Evolutionary conservation across 1,139 yeast species (phyloP).

Genomic region (Eremothecium sinecaudum): DNA sequence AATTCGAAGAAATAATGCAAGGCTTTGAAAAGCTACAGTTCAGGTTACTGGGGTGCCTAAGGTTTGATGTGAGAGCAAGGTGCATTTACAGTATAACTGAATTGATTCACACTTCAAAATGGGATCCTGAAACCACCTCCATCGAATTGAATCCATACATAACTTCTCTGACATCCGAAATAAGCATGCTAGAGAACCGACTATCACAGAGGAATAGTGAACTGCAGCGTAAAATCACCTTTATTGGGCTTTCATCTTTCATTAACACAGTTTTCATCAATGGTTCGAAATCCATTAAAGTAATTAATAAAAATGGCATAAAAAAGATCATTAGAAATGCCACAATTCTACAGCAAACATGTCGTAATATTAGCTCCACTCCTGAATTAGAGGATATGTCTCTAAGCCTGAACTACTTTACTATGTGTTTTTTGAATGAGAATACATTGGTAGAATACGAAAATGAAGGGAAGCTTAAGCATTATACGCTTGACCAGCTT

Average conservation of each 20-base stretch:
- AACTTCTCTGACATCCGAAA: conserved; percentile 27
- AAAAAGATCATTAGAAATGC: conserved; percentile 60
- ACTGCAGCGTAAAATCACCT: conserved; percentile 29
- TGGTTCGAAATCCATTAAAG: conserved; percentile 49
- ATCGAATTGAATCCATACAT: conserved; percentile 53
- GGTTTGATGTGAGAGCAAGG: conserved; percentile 59
- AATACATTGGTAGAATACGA: conserved; percentile 25
- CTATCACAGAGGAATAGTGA: conserved; percentile 25
- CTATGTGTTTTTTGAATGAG: conserved; percentile 31
- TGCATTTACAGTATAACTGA: conserved; percentile 51
- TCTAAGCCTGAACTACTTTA: conserved; percentile 49
- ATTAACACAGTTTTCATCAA: conserved; percentile 49
- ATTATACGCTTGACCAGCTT: conserved; percentile 21
- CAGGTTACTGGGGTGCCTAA: conserved; percentile 44
- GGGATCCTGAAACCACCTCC: conserved; percentile 49
- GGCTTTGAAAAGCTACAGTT: conserved; percentile 41
- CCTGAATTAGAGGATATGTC: conserved; percentile 55
- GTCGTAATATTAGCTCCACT: conserved; percentile 49
- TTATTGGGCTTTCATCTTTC: conserved; percentile 48
- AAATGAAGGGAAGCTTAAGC: conserved; percentile 26
- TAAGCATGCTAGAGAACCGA: conserved; percentile 24
- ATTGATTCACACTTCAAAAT: conserved; percentile 30
- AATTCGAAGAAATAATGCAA: conserved; percentile 42
- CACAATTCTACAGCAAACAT: conserved; percentile 65
- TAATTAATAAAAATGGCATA: conserved; percentile 57